Evolutionary conservation across 176 grass and related monocot genomes (phyloP).

Genomic region (Musa itinerans): DNA sequence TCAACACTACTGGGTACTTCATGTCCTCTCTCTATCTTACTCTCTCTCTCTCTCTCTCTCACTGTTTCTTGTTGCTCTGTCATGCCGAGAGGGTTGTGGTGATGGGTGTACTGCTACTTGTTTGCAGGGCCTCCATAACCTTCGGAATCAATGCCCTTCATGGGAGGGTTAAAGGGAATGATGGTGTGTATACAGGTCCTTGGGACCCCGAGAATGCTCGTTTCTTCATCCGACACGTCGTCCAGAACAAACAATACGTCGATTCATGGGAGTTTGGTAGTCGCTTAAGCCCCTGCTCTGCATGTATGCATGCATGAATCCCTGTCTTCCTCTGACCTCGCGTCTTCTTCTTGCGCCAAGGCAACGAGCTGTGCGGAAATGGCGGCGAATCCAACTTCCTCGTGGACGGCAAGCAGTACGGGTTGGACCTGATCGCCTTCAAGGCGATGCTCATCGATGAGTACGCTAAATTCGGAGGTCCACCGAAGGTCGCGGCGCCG

Average conservation of each 20-base stretch:
- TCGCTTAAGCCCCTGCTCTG: background rate
- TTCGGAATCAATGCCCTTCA: slow-evolving; percentile 56
- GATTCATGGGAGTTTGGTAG: slow-evolving; percentile 55
- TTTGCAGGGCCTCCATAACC: slow-evolving; percentile 37
- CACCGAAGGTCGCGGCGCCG: slow-evolving; percentile 40
- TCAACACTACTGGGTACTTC: slow-evolving; percentile 33
- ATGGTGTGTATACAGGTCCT: slow-evolving; percentile 24
- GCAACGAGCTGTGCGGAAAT: slow-evolving; percentile 46
- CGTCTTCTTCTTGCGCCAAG: slow-evolving; percentile 13
- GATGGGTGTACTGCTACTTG: background rate
- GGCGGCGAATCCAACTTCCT: slow-evolving; percentile 31
- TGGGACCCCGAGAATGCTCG: slow-evolving; percentile 43
- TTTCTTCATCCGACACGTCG: slow-evolving; percentile 37
- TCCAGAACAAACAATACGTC: slow-evolving; percentile 34
- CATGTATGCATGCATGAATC: background rate
- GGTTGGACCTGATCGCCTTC: slow-evolving; percentile 27
- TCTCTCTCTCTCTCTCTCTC: background rate
- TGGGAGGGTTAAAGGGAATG: slow-evolving; percentile 27
- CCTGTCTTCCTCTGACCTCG: background rate
- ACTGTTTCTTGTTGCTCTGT: background rate
- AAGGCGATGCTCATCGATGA: slow-evolving; percentile 25
- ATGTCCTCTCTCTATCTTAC: background rate
- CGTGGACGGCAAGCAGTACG: slow-evolving; percentile 34
- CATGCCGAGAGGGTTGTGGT: background rate
- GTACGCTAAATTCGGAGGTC: slow-evolving; percentile 13